phyloP scores from a whole-genome alignment of 768 basidiomycete species.

The Nidularia sp. region DNA sequence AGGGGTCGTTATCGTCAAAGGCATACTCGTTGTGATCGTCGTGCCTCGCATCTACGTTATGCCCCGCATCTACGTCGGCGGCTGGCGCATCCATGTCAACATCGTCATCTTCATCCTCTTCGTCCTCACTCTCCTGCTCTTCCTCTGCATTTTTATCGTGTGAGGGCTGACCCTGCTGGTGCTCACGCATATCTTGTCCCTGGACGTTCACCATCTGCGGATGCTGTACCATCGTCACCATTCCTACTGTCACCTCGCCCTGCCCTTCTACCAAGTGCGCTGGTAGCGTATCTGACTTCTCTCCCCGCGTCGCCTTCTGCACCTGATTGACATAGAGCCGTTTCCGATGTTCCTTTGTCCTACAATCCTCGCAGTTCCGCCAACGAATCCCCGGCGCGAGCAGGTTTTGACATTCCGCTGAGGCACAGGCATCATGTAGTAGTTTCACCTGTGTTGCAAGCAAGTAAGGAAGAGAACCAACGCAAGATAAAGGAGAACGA shows the following conservation, averaged over 20 bases:
- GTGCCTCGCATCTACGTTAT: not conserved
- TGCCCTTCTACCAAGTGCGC: too few relatives aligned
- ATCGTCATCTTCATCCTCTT: not conserved
- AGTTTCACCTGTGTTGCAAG: not conserved
- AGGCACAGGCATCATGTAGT: slow-evolving; percentile 22
- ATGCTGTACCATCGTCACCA: too few relatives aligned
- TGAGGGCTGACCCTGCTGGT: not conserved
- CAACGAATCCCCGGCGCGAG: slow-evolving; percentile 37
- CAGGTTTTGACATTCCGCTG: slow-evolving; percentile 38
- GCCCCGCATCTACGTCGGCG: not conserved
- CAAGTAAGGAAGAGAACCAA: not conserved
- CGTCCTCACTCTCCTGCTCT: not conserved
- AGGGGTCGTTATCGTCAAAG: not conserved
- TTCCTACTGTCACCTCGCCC: too few relatives aligned
- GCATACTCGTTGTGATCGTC: not conserved
- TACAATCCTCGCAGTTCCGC: slow-evolving; percentile 45
- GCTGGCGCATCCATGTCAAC: not conserved
- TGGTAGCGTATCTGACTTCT: too few relatives aligned
- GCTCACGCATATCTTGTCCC: not conserved
- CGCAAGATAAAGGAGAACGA: not conserved
- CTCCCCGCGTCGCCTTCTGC: not conserved
- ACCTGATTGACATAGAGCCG: slow-evolving; percentile 5
- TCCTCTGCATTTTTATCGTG: not conserved
- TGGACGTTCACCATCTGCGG: not conserved
- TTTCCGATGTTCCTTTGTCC: slow-evolving; percentile 26